These are phyloP conservation scores for Decorospora gaudefroyi DNA, from an alignment of 2,329 filamentous ascomycete genomes.

Conservation along the genomic window DNA sequence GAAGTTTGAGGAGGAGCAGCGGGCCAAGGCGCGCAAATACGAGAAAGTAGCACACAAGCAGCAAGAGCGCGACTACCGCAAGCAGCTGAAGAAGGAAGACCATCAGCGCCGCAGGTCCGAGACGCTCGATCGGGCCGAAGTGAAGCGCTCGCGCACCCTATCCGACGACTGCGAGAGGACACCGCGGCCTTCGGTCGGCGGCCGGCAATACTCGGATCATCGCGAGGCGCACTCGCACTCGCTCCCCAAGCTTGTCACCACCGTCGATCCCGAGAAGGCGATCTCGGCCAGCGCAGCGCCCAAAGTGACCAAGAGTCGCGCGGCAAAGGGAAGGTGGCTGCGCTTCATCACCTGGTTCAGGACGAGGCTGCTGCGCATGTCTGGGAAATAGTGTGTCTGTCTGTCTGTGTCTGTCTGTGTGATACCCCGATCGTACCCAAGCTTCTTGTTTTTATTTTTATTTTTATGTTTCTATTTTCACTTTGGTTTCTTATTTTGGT, in stretches of 20 bases:
- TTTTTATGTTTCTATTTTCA: neutral
- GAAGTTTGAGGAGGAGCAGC: constrained; percentile 64
- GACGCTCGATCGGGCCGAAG: constrained; percentile 36
- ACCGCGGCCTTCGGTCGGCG: constrained; percentile 40
- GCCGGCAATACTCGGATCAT: constrained; percentile 47
- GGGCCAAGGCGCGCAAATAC: constrained; percentile 59
- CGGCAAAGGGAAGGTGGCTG: constrained; percentile 55
- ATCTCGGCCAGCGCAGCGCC: constrained; percentile 25
- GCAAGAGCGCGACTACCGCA: constrained; percentile 51
- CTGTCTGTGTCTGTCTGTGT: neutral
- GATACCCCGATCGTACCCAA: too few relatives aligned
- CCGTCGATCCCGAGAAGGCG: constrained; percentile 40
- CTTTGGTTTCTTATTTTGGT: constrained; percentile 10
- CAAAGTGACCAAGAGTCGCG: constrained; percentile 41
- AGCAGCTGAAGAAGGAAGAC: constrained; percentile 52
- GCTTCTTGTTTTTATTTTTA: too few relatives aligned
- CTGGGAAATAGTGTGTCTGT: constrained; percentile 18
- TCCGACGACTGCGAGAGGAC: constrained; percentile 42
- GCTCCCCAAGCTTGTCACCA: constrained; percentile 41
- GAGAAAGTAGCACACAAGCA: constrained; percentile 58
- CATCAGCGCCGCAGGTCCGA: constrained; percentile 50
- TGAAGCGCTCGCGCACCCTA: constrained; percentile 36
- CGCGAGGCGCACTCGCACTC: constrained; percentile 43
- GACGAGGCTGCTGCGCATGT: constrained; percentile 59
- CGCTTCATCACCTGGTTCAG: constrained; percentile 62